Percentiles rank a stretch among this genome's conserved stretches.
Evolutionary conservation across 2,329 filamentous ascomycete genomes (phyloP).

Genomic region (Periconia digitata): DNA sequence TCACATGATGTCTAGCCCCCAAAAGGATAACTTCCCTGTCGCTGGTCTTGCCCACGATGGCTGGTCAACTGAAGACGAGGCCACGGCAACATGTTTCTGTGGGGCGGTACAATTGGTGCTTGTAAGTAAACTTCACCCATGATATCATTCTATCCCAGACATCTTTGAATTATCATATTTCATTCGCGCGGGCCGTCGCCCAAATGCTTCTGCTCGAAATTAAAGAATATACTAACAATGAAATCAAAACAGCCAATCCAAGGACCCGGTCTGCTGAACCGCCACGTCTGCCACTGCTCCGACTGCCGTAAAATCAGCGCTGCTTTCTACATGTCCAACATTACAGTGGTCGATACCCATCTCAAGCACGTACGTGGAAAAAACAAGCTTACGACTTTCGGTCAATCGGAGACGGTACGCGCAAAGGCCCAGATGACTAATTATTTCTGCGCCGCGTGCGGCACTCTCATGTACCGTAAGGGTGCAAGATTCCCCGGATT

Average conservation of each 20-base stretch:
- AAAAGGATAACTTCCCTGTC: slow-evolving; percentile 15
- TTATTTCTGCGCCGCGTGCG: slow-evolving; percentile 62
- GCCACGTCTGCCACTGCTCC: slow-evolving; percentile 62
- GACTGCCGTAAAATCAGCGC: slow-evolving; percentile 66
- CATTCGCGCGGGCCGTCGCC: too few relatives aligned
- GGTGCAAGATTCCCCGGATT: slow-evolving; percentile 46
- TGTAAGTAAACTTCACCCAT: slow-evolving; percentile 9
- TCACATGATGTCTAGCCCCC: too few relatives aligned
- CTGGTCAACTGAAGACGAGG: slow-evolving; percentile 22
- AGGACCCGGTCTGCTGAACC: slow-evolving; percentile 50
- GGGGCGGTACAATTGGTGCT: slow-evolving; percentile 25
- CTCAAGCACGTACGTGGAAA: slow-evolving; percentile 54
- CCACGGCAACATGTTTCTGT: slow-evolving; percentile 31
- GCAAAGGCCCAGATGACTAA: too few relatives aligned
- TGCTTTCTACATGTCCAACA: slow-evolving; percentile 62
- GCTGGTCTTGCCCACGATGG: slow-evolving; percentile 18
- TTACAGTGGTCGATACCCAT: slow-evolving; percentile 50
- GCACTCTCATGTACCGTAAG: slow-evolving; percentile 62
- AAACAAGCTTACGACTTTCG: slow-evolving; percentile 51
- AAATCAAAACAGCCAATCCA: slow-evolving; percentile 39
- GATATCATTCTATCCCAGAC: background rate
- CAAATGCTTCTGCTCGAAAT: too few relatives aligned
- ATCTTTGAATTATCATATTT: too few relatives aligned
- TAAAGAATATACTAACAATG: background rate
- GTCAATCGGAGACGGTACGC: slow-evolving; percentile 45